phyloP scores from a whole-genome alignment of 805 yeast genomes.

The Saccharomycopsis schoenii region DNA sequence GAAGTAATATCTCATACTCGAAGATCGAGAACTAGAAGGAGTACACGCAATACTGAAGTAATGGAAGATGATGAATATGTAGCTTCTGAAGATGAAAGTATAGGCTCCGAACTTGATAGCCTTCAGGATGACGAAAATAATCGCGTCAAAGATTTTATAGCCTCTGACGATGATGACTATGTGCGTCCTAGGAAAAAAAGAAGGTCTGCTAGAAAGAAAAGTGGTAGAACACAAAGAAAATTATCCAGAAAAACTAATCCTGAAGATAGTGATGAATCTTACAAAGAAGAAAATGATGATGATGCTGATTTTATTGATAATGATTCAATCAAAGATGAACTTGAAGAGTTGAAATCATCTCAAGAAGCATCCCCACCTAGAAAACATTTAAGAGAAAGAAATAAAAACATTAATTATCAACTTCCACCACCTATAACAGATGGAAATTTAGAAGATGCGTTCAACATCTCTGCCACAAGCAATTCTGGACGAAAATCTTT shows the following conservation, averaged over 20 bases:
- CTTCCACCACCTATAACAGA: conserved; percentile 70
- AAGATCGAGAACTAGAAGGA: conserved; percentile 22
- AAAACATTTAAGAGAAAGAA: conserved; percentile 49
- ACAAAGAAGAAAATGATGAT: conserved; percentile 22
- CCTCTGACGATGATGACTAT: conserved; percentile 20
- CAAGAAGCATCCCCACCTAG: conserved; percentile 28
- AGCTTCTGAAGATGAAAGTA: conserved; percentile 11
- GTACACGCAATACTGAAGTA: conserved; percentile 27
- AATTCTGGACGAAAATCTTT: conserved; percentile 30
- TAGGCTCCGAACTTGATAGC: conserved; percentile 15
- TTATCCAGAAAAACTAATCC: conserved; percentile 1
- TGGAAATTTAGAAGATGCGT: conserved; percentile 20
- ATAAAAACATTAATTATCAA: conserved; percentile 69
- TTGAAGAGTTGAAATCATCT: conserved; percentile 21
- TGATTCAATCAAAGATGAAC: conserved; percentile 20
- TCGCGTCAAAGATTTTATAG: conserved; percentile 20
- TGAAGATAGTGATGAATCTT: conserved; percentile 22
- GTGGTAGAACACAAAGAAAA: conserved; percentile 17
- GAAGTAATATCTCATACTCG: conserved; percentile 20
- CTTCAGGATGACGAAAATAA: conserved; percentile 15
- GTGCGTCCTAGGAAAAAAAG: conserved; percentile 7
- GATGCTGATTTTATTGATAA: conserved; percentile 21
- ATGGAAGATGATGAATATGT: conserved; percentile 28
- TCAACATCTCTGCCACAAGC: conserved; percentile 18
- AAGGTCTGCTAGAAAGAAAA: conserved; percentile 15